Percentiles rank a stretch among this genome's conserved stretches.
phyloP scores from a whole-genome alignment of 2,329 filamentous ascomycete species.

The Ophiostoma perfectum region DNA sequence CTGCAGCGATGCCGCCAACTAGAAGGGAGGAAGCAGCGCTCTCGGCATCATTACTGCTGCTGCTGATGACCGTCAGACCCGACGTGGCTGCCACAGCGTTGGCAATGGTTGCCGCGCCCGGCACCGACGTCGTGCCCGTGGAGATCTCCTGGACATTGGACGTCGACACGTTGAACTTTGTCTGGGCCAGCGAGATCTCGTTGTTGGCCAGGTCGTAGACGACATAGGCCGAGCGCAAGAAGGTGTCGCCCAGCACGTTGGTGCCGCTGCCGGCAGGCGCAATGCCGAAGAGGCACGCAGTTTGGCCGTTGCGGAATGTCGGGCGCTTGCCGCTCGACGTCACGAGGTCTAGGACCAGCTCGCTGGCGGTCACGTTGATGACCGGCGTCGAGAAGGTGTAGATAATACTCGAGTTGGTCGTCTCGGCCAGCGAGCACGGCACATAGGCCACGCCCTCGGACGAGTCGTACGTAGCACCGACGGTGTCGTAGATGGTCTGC shows the following conservation, averaged over 20 bases:
- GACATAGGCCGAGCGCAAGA: conserved; percentile 67
- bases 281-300: conserved; percentile 63
- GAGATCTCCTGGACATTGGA: conserved; percentile 52
- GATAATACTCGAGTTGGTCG: conserved; percentile 39
- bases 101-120: conserved; percentile 47
- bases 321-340: conserved; percentile 44
- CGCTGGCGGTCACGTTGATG: conserved; percentile 53
- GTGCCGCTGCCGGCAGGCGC: conserved; percentile 50
- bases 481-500: conserved; percentile 49
- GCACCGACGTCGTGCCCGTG: conserved; percentile 45
- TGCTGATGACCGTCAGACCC: conserved; percentile 32
- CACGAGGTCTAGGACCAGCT: conserved; percentile 53
- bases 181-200: conserved; percentile 64
- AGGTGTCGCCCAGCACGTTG: conserved; percentile 67
- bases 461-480: conserved; percentile 55
- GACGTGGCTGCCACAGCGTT: conserved; percentile 47
- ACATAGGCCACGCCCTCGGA: conserved; percentile 54
- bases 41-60: not conserved
- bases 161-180: conserved; percentile 52
- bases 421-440: conserved; percentile 47
- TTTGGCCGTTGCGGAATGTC: conserved; percentile 47
- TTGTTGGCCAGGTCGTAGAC: conserved; percentile 71
- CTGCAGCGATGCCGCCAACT: not conserved
- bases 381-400: conserved; percentile 52
- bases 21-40: not conserved